Conservation (phyloP, 106 monocot genomes). For the Phalaenopsis equestris region DNA sequence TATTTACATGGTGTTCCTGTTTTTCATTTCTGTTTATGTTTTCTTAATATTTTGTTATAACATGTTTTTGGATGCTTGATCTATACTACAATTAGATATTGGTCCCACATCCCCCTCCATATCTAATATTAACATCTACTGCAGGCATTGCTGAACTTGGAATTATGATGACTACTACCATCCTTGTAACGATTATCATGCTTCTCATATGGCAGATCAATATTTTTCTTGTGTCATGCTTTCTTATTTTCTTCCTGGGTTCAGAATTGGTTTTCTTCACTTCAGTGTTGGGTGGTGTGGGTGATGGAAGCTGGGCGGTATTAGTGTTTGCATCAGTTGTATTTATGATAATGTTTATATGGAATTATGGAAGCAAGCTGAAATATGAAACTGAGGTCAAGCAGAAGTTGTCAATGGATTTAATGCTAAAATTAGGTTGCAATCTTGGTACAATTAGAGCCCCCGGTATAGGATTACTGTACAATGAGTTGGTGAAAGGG, state of each 20-base stretch:
- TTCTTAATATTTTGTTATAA: too few relatives aligned
- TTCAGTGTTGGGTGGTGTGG: conserved; percentile 59
- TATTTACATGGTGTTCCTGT: too few relatives aligned
- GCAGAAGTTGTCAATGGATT: conserved; percentile 80
- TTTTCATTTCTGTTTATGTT: too few relatives aligned
- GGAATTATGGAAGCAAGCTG: conserved; percentile 82
- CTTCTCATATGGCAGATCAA: conserved; percentile 91
- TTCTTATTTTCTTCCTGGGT: conserved; percentile 59
- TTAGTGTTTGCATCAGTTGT: conserved; percentile 69
- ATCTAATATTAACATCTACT: not conserved
- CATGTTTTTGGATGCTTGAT: too few relatives aligned
- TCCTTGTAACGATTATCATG: conserved; percentile 79
- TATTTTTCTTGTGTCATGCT: conserved; percentile 49
- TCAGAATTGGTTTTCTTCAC: conserved; percentile 64
- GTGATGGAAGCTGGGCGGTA: conserved; percentile 76
- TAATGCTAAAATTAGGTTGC: conserved; percentile 58
- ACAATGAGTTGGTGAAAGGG: conserved; percentile 78
- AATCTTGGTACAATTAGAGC: conserved; percentile 62
- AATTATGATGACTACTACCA: conserved; percentile 82
- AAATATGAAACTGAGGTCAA: conserved; percentile 75
- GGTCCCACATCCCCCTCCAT: too few relatives aligned
- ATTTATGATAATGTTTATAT: conserved; percentile 66
- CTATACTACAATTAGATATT: too few relatives aligned
- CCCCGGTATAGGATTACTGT: conserved; percentile 74
- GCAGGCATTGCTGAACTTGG: conserved; percentile 82